phyloP scores from a whole-genome alignment of 768 basidiomycete species.

The Collybia sp. region DNA sequence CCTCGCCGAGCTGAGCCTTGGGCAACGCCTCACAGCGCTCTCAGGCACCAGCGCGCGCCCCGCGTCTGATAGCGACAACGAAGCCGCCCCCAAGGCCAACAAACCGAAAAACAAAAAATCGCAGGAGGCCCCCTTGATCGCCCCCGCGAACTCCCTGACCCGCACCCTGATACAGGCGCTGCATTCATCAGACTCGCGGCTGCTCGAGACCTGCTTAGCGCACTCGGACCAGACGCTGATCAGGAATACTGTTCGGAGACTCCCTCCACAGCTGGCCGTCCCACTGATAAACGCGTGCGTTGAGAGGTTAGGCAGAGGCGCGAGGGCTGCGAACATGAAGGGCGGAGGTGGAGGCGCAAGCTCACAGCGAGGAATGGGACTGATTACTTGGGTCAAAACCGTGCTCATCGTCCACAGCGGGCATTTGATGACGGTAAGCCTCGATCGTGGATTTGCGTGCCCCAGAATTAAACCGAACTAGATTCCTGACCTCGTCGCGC shows the following conservation, averaged over 20 bases:
- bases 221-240: conserved; percentile 83
- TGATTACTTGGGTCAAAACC: conserved; percentile 76
- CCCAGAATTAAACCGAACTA: conserved; percentile 24
- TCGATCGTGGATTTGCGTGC: conserved; percentile 1
- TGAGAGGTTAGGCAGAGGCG: conserved; percentile 79
- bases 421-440: conserved; percentile 88
- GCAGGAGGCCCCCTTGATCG: conserved; percentile 30
- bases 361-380: conserved; percentile 65
- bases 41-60: conserved; percentile 43
- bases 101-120: conserved; percentile 28
- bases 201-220: conserved; percentile 82
- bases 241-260: conserved; percentile 77
- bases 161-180: conserved; percentile 94
- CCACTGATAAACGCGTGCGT: conserved; percentile 85
- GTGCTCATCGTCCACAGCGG: conserved; percentile 84
- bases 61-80: conserved; percentile 44
- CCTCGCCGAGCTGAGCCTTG: conserved; percentile 87
- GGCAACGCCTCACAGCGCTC: conserved; percentile 80
- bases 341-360: conserved; percentile 78
- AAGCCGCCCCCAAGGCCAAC: conserved; percentile 19
- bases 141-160: conserved; percentile 84
- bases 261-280: conserved; percentile 85
- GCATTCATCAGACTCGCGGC: conserved; percentile 86
- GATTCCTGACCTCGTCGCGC: conserved; percentile 90
- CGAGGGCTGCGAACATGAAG: conserved; percentile 66